These are phyloP conservation scores for Hypoxylon sp. DNA, from an alignment of 2,329 filamentous ascomycete genomes.

Conservation along the genomic window DNA sequence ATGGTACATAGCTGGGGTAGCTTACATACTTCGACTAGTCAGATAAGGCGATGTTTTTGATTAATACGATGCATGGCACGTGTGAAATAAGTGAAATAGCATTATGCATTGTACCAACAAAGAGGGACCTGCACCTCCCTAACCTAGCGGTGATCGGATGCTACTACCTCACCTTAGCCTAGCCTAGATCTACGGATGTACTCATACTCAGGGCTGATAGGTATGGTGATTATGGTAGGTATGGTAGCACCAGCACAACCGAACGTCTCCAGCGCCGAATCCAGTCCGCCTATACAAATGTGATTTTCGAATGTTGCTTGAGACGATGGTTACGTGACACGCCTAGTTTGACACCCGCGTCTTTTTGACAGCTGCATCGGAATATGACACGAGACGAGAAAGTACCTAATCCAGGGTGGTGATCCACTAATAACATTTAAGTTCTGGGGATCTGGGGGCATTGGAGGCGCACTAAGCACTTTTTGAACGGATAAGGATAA, in stretches of 20 bases:
- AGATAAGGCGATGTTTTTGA: slow-evolving; percentile 40
- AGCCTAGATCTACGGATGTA: slow-evolving; percentile 12
- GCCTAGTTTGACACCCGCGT: slow-evolving; percentile 1
- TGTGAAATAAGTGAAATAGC: slow-evolving; percentile 37
- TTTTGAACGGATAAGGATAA: slow-evolving; percentile 21
- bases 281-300: slow-evolving; percentile 1
- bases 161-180: slow-evolving; percentile 4
- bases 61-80: slow-evolving; percentile 37
- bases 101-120: slow-evolving; percentile 23
- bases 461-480: slow-evolving; percentile 20
- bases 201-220: slow-evolving; percentile 8
- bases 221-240: neutral
- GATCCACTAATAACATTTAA: slow-evolving; percentile 35
- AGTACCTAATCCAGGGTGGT: slow-evolving; percentile 11
- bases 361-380: slow-evolving; percentile 12
- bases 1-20: slow-evolving; percentile 1
- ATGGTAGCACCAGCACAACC: slow-evolving; percentile 26
- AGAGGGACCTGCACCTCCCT: slow-evolving; percentile 26
- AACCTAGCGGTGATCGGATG: slow-evolving; percentile 33
- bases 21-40: slow-evolving; percentile 9
- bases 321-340: slow-evolving; percentile 38
- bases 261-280: slow-evolving; percentile 12
- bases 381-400: slow-evolving; percentile 19
- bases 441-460: slow-evolving; percentile 32
- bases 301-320: slow-evolving; percentile 30